Conservation (phyloP, 768 basidiomycete species). For the Termitomyces sp. region DNA sequence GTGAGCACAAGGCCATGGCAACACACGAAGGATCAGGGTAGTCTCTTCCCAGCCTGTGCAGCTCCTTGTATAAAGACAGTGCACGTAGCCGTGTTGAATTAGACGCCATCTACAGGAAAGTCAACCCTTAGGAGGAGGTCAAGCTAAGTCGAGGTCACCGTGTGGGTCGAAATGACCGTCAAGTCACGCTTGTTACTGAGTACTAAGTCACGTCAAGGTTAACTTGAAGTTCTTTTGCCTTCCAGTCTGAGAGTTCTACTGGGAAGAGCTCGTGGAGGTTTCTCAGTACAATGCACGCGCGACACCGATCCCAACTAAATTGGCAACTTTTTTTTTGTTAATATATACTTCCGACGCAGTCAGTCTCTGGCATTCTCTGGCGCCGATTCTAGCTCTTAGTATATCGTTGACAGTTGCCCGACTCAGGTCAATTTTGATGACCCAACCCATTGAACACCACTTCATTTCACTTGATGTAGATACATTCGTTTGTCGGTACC, state of each 20-base stretch:
- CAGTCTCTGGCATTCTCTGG: too few species aligned
- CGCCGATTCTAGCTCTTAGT: too few species aligned
- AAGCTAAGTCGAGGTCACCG: constrained; percentile 3
- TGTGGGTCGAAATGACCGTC: neutral
- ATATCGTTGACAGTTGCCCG: too few species aligned
- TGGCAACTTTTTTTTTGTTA: neutral
- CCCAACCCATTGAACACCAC: neutral
- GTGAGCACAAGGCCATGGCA: constrained; percentile 12
- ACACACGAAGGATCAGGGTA: constrained; percentile 80
- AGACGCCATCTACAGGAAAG: constrained; percentile 37
- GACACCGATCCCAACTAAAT: neutral
- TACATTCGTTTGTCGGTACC: neutral
- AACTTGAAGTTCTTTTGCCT: too few species aligned
- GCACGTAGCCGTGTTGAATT: constrained; percentile 57
- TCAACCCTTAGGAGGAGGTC: neutral
- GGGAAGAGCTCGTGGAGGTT: too few species aligned
- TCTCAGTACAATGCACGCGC: too few species aligned
- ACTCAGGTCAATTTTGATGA: too few species aligned
- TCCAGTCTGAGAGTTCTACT: too few species aligned
- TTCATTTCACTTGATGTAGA: neutral
- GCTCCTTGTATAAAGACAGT: constrained; percentile 76
- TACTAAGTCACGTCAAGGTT: neutral
- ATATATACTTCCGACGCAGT: too few species aligned
- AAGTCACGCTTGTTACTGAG: neutral
- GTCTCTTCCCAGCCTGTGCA: constrained; percentile 75